These are phyloP conservation scores for Clathrospora elynae DNA, from an alignment of 2,329 filamentous ascomycete species.

Conservation along the genomic window DNA sequence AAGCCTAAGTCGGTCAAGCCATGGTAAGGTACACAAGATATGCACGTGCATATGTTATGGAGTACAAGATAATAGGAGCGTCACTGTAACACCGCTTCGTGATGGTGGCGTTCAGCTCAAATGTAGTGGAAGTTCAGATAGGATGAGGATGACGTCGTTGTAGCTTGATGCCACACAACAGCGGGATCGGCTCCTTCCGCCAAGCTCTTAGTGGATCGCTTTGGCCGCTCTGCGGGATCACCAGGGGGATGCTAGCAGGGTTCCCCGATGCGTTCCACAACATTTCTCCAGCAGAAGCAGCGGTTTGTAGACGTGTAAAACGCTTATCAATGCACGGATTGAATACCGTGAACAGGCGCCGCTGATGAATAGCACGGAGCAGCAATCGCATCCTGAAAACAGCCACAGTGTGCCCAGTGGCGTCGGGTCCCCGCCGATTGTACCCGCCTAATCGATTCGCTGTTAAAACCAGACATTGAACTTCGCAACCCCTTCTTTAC, in stretches of 20 bases:
- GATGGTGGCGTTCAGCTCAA: not conserved
- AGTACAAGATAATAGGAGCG: too few relatives aligned
- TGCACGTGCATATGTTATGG: too few relatives aligned
- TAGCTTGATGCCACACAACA: conserved; percentile 1
- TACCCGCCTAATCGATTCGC: conserved; percentile 12
- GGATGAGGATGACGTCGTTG: conserved; percentile 8
- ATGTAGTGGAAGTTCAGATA: not conserved
- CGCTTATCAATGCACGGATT: not conserved
- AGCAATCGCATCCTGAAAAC: conserved; percentile 1
- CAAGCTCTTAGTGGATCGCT: conserved; percentile 6
- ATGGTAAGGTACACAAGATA: too few relatives aligned
- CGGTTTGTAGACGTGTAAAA: not conserved
- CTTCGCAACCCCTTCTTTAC: conserved; percentile 1
- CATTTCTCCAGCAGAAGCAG: conserved; percentile 4
- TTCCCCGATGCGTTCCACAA: conserved; percentile 14
- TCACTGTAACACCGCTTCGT: too few relatives aligned
- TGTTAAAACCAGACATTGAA: not conserved
- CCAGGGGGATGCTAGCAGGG: conserved; percentile 13
- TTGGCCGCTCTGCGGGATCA: conserved; percentile 13
- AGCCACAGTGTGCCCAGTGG: conserved; percentile 13
- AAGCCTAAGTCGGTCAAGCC: too few relatives aligned
- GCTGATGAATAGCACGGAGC: not conserved
- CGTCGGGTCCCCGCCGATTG: conserved; percentile 17
- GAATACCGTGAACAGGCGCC: not conserved
- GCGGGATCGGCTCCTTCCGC: conserved; percentile 1